These are phyloP conservation scores for Moesziomyces globuligerus DNA, from an alignment of 1,284 basidiomycete genomes.

Conservation along the genomic window DNA sequence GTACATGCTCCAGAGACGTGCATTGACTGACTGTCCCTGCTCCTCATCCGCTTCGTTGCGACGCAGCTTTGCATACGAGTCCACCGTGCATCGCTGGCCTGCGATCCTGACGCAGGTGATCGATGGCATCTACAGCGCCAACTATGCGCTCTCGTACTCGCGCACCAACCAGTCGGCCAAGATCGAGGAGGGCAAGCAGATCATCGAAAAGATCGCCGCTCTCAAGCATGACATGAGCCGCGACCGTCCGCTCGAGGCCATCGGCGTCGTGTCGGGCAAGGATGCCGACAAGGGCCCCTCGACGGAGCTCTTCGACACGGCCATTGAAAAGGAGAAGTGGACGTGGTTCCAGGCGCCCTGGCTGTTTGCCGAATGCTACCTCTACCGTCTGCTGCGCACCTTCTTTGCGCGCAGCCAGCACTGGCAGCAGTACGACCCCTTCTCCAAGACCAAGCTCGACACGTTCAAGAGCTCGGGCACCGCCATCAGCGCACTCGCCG, in stretches of 20 bases:
- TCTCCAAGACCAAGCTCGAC: constrained; percentile 80
- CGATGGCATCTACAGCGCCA: constrained; percentile 74
- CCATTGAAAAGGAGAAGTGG: constrained; percentile 68
- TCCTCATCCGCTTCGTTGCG: neutral
- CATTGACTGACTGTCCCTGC: neutral
- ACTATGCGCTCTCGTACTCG: constrained; percentile 57
- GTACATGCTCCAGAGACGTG: too few relatives aligned
- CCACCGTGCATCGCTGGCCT: constrained; percentile 81
- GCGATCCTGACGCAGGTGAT: constrained; percentile 84
- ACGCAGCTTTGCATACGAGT: constrained; percentile 72
- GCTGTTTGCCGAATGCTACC: constrained; percentile 84
- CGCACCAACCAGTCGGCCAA: constrained; percentile 71
- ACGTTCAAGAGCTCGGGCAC: constrained; percentile 83
- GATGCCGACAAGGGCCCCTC: constrained; percentile 76
- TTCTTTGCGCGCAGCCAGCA: constrained; percentile 77
- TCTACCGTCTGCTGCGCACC: constrained; percentile 83
- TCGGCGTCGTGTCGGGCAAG: constrained; percentile 36
- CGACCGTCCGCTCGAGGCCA: constrained; percentile 76
- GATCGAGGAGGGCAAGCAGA: constrained; percentile 76
- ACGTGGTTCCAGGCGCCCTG: constrained; percentile 93
- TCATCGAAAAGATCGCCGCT: constrained; percentile 81
- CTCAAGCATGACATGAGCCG: constrained; percentile 90
- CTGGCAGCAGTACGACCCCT: constrained; percentile 86
- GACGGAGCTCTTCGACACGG: constrained; percentile 51
- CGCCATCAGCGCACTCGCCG: constrained; percentile 75